Conservation (phyloP, 177 flowering plant genomes). For the Tripterygium wilfordii region DNA sequence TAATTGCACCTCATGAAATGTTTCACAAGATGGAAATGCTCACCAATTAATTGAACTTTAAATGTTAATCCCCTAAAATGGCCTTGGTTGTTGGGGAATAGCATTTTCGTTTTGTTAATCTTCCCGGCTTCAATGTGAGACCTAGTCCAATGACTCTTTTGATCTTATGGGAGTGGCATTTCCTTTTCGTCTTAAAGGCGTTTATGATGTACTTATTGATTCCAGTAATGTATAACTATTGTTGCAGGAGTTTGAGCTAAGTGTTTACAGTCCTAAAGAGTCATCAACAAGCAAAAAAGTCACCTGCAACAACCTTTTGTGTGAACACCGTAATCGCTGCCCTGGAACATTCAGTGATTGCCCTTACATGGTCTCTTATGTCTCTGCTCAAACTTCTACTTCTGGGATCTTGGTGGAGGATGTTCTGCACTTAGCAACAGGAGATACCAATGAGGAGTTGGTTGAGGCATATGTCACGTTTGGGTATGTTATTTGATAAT, state of each 20-base stretch:
- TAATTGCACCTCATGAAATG: too few species aligned
- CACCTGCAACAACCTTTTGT: constrained; percentile 27
- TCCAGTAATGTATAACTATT: not conserved
- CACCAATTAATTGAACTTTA: too few species aligned
- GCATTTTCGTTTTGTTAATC: too few species aligned
- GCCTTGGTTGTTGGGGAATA: too few species aligned
- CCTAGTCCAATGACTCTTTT: too few species aligned
- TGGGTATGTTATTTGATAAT: constrained; percentile 27
- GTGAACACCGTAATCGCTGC: constrained; percentile 24
- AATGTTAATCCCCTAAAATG: too few species aligned
- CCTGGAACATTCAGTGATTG: constrained; percentile 26
- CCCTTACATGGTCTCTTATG: constrained; percentile 34
- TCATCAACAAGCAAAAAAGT: constrained; percentile 35
- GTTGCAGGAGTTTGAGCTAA: constrained; percentile 33
- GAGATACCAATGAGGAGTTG: constrained; percentile 16
- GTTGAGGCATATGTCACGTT: constrained; percentile 34
- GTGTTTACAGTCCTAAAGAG: constrained; percentile 27
- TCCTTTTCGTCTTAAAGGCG: too few species aligned
- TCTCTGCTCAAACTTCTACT: constrained; percentile 40
- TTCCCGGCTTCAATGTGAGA: too few species aligned
- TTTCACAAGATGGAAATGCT: too few species aligned
- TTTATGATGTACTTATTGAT: too few species aligned
- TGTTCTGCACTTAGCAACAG: constrained; percentile 33
- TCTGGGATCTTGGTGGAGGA: constrained; percentile 38
- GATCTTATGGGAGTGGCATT: too few species aligned